Base-by-base conservation (phyloP, 2,329 filamentous ascomycete species). In the Raffaelea deltoideospora region DNA sequence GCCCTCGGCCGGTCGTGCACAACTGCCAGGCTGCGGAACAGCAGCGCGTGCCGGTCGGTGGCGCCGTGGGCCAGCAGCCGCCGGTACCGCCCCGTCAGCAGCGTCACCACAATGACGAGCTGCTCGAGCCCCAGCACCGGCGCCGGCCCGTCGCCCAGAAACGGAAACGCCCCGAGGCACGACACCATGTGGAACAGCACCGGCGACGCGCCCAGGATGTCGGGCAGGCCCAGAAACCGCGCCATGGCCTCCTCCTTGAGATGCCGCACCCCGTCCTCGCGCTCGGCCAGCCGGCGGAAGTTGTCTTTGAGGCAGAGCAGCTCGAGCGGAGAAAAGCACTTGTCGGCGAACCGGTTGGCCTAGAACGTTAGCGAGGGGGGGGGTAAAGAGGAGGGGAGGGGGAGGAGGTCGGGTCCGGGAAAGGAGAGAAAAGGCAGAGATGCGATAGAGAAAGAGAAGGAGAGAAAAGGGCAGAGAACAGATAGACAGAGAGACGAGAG, bases 261-360 rank as follows among this genome's bases (percentile, higher is more conserved):
- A 51, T 82, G 81, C 35, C 63, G 64, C 33, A 82, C 58, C 31
- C 64, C 60, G 34, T 67, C 70, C 49, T 79, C 65, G 14, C 66
- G 56, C 47, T 84, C 78, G 44, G 79, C 76, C 17, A 85, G 72
- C 39, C 65, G 70, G 41, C 67, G 69, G 59, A 85, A 85, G 49
- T 83, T 78, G 50, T 81, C 73, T 47, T 76, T 77, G 55, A 83
- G 73, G 23, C 72, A 81, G 55, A 80, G 82, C 22, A 82, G 60
- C 54, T 86, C 80, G 38, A 85, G 63, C 2, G 75, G 67, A 1
- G 74, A 74, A 55, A 80, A 84, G 56, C 76, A 81, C 49, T 75
- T 77, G 40, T 73, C 67, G 38, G 73, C 77, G 52, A 85, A 84
- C 46, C 60, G 69, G 38, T 61, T 56, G 44, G 72, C 72, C 74